phyloP scores from a whole-genome alignment of 805 yeast species.

The Saturnispora gosingensis region DNA sequence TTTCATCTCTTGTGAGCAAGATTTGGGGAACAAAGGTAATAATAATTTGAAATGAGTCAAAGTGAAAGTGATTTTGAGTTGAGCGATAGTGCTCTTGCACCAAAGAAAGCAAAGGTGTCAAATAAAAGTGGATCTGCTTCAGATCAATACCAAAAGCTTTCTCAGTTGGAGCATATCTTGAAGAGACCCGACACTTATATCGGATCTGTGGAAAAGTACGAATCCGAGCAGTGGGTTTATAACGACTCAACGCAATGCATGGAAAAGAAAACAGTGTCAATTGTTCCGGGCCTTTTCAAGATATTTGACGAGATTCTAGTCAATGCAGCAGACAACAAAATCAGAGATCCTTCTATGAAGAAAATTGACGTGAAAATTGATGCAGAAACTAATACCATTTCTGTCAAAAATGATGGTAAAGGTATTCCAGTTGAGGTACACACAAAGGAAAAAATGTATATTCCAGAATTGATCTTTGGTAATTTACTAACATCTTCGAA shows the following conservation, averaged over 20 bases:
- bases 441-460: constrained; percentile 80
- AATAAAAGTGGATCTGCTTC: constrained; percentile 30
- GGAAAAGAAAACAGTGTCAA: constrained; percentile 52
- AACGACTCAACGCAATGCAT: constrained; percentile 56
- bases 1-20: background rate
- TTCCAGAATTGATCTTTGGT: constrained; percentile 95
- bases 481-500: constrained; percentile 90
- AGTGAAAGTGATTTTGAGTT: constrained; percentile 7
- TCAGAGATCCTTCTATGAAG: constrained; percentile 87
- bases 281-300: constrained; percentile 94
- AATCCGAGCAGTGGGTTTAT: constrained; percentile 76
- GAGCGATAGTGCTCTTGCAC: background rate
- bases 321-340: constrained; percentile 97
- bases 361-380: constrained; percentile 76
- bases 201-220: constrained; percentile 84
- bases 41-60: background rate
- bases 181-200: constrained; percentile 97
- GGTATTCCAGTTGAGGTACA: constrained; percentile 96
- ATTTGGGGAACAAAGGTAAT: background rate
- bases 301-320: constrained; percentile 96
- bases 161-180: constrained; percentile 92
- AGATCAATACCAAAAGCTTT: constrained; percentile 83
- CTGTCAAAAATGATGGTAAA: constrained; percentile 84
- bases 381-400: constrained; percentile 61
- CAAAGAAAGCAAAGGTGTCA: background rate